Evolutionary conservation across 306 rosid species (phyloP).

Genomic region (Trifolium fragiferum): DNA sequence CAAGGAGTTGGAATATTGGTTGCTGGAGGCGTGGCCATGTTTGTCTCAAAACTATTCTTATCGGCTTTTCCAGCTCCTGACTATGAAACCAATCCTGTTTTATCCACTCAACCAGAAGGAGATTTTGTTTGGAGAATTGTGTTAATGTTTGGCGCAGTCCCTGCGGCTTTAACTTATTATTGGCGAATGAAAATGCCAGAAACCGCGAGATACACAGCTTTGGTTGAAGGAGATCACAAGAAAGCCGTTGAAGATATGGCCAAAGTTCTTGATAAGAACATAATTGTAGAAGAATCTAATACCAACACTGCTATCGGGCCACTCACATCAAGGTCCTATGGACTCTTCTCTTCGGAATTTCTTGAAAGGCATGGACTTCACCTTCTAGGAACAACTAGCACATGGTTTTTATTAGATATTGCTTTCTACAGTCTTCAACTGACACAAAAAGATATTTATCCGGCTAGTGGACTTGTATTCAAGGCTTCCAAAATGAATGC

Average conservation of each 20-base stretch:
- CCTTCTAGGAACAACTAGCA: slow-evolving; percentile 62
- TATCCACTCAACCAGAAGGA: slow-evolving; percentile 55
- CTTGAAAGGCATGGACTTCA: slow-evolving; percentile 55
- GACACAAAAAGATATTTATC: slow-evolving; percentile 69
- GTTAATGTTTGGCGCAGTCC: slow-evolving; percentile 70
- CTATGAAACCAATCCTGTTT: slow-evolving; percentile 32
- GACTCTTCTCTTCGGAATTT: slow-evolving; percentile 58
- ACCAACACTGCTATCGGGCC: not conserved
- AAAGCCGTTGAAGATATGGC: slow-evolving; percentile 66
- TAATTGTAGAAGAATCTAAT: slow-evolving; percentile 25
- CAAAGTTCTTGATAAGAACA: slow-evolving; percentile 52
- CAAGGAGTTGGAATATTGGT: slow-evolving; percentile 75
- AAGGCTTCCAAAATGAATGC: slow-evolving; percentile 62
- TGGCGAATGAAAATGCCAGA: slow-evolving; percentile 71
- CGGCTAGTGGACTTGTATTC: slow-evolving; percentile 62
- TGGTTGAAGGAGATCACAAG: slow-evolving; percentile 59
- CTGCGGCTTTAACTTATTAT: slow-evolving; percentile 58
- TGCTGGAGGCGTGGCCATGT: slow-evolving; percentile 62
- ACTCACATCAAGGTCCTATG: slow-evolving; percentile 38
- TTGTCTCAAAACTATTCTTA: slow-evolving; percentile 46
- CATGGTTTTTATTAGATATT: slow-evolving; percentile 75
- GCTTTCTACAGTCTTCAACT: slow-evolving; percentile 69
- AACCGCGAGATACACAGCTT: slow-evolving; percentile 70
- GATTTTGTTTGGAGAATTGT: slow-evolving; percentile 74
- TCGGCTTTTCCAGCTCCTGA: slow-evolving; percentile 35